phyloP scores from a whole-genome alignment of 768 basidiomycete species.

The Russula vinacea region DNA sequence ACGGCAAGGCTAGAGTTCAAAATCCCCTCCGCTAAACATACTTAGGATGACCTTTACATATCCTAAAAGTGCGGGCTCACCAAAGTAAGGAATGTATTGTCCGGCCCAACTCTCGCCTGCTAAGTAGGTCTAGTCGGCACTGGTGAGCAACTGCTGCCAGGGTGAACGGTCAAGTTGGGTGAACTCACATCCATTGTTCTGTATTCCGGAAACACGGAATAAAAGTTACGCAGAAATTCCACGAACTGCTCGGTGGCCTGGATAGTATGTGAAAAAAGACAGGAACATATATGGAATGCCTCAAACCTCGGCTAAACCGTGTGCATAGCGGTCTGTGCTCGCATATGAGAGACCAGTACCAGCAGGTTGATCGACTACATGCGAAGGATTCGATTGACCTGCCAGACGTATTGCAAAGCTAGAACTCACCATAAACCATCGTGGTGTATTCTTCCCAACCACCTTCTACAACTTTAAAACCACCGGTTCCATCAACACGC shows the following conservation, averaged over 20 bases:
- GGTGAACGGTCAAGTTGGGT: constrained; percentile 2
- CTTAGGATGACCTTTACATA: neutral
- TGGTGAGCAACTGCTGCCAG: neutral
- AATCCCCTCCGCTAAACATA: constrained; percentile 65
- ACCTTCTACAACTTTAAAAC: constrained; percentile 71
- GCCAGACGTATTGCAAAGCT: constrained; percentile 2
- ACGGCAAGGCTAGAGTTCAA: constrained; percentile 57
- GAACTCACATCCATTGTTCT: constrained; percentile 69
- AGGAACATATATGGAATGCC: neutral
- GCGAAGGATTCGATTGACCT: constrained; percentile 2
- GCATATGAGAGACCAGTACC: constrained; percentile 94
- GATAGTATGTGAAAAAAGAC: constrained; percentile 17
- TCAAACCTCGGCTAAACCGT: constrained; percentile 66
- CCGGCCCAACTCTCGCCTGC: constrained; percentile 97
- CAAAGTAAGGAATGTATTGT: constrained; percentile 96
- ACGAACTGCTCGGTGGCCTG: constrained; percentile 78
- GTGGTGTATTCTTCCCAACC: constrained; percentile 98
- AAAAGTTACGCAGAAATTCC: constrained; percentile 84
- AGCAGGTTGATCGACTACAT: constrained; percentile 91
- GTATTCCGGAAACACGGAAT: constrained; percentile 89
- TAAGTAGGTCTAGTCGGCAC: constrained; percentile 74
- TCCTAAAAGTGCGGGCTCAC: constrained; percentile 40
- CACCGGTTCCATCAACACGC: constrained; percentile 68
- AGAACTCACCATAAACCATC: constrained; percentile 80
- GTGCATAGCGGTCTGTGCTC: constrained; percentile 79